Base-by-base conservation (phyloP, 805 yeast genomes). In the Maudiozyma pseudohumilis region DNA sequence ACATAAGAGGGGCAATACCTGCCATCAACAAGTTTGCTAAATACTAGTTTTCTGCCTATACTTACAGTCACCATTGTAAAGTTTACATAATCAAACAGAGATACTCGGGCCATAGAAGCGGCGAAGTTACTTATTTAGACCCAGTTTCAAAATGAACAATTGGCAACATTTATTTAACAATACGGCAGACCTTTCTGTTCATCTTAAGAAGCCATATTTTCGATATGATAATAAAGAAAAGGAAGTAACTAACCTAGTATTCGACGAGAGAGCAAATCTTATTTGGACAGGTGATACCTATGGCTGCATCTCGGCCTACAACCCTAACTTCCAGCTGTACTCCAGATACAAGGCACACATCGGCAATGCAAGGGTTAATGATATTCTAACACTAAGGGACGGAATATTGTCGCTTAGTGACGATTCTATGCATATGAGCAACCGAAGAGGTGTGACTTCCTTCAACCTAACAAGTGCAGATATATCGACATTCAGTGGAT, bases 241-340 rank as follows among this genome's bases (percentile, higher is more conserved):
- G 40, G 48, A 51, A 26, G 47, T 48, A 4, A 55, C 56, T 2
- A 52, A 51, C 23, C 40, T 74, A 6, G 57, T 60, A 3, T 87
- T 87, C 56, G 96, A 88, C 60, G 69, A 69, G 26, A 61, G 70
- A n/a, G 72, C 77, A 41, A 92, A 88, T 48, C 63, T 92, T 32
- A 54, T 88, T 2, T 89, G 97, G 97, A 68, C 79, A 1, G 95
- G 94, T 13, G 92, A 84, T 25, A 47, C 64, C 1, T 68, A 64
- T 27, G 83, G 88, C 4, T 58, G 66, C 31, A 50, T 69, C 0
- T 58, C 65, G 4, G 63, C 70, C 2, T 67, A 55, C 35, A 77
- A 73, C 10, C 65, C 69, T 9, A 61, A 65, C 9, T 58, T 78
- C 34, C 61, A 64, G 5, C 69, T 78, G 3, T 83, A 81, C 50